phyloP scores from a whole-genome alignment of 1,139 yeast species.

The Geotrichum citri-aurantii region DNA sequence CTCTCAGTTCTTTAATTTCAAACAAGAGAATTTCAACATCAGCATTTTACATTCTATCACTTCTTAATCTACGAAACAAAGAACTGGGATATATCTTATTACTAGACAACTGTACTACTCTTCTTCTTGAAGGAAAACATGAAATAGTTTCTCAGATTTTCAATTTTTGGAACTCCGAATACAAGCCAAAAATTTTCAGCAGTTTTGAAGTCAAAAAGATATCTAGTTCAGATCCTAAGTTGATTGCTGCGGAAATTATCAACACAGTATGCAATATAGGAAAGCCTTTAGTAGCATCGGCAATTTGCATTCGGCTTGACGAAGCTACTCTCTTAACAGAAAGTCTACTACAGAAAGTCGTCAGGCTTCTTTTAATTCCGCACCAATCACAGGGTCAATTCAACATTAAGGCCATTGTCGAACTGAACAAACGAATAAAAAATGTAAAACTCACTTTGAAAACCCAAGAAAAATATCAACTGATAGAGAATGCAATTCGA shows the following conservation, averaged over 20 bases:
- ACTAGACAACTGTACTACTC: conserved; percentile 5
- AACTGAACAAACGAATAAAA: conserved; percentile 9
- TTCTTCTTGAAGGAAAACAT: not conserved
- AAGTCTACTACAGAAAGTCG: conserved; percentile 11
- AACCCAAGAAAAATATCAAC: conserved; percentile 16
- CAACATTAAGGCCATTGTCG: conserved; percentile 21
- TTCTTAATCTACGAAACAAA: not conserved
- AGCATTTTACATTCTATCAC: conserved; percentile 7
- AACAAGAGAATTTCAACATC: conserved; percentile 3
- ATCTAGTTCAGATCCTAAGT: not conserved
- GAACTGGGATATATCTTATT: conserved; percentile 1
- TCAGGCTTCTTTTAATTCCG: conserved; percentile 20
- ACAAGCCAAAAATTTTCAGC: not conserved
- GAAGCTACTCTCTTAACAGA: conserved; percentile 12
- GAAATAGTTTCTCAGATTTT: conserved; percentile 1
- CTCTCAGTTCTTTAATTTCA: not conserved
- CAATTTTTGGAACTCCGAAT: conserved; percentile 3
- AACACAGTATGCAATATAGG: conserved; percentile 6
- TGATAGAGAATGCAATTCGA: conserved; percentile 20
- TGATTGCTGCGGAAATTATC: conserved; percentile 1
- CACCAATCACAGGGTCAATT: conserved; percentile 19
- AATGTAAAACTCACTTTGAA: conserved; percentile 1
- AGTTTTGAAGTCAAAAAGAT: not conserved
- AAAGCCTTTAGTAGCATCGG: conserved; percentile 24
- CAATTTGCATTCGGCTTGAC: conserved; percentile 20